Evolutionary conservation across 2,329 filamentous ascomycete genomes (phyloP).

Genomic region (Cercospora sp.): DNA sequence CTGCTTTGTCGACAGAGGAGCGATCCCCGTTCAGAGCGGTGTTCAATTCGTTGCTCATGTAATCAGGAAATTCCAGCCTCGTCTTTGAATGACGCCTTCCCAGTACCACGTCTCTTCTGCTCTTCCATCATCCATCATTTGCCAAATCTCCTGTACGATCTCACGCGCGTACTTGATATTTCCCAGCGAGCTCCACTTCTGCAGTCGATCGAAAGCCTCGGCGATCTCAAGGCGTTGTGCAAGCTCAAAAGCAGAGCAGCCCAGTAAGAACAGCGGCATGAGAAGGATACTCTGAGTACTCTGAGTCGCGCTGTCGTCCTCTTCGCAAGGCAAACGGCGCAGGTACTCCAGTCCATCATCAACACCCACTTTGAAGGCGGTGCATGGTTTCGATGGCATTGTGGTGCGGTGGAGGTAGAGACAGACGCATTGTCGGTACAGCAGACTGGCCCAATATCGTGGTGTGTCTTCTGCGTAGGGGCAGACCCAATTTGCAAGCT

Average conservation of each 20-base stretch:
- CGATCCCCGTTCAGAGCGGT: neutral
- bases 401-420: slow-evolving; percentile 65
- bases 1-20: neutral
- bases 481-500: slow-evolving; percentile 73
- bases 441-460: slow-evolving; percentile 58
- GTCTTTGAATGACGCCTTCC: slow-evolving; percentile 60
- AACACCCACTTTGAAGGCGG: slow-evolving; percentile 59
- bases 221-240: slow-evolving; percentile 58
- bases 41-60: slow-evolving; percentile 43
- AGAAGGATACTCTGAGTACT: slow-evolving; percentile 61
- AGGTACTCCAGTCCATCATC: slow-evolving; percentile 60
- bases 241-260: slow-evolving; percentile 60
- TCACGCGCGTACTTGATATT: slow-evolving; percentile 59
- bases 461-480: slow-evolving; percentile 53
- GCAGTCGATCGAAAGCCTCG: slow-evolving; percentile 56
- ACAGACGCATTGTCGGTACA: slow-evolving; percentile 65
- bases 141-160: slow-evolving; percentile 60
- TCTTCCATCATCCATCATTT: slow-evolving; percentile 57
- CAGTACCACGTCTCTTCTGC: slow-evolving; percentile 63
- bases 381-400: slow-evolving; percentile 53
- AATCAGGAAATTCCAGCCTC: slow-evolving; percentile 63
- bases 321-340: slow-evolving; percentile 49
- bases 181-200: slow-evolving; percentile 58
- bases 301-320: slow-evolving; percentile 49
- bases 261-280: slow-evolving; percentile 62